These are phyloP conservation scores for Vitis amurensis DNA, from an alignment of 164 flowering plant species.

Conservation along the genomic window DNA sequence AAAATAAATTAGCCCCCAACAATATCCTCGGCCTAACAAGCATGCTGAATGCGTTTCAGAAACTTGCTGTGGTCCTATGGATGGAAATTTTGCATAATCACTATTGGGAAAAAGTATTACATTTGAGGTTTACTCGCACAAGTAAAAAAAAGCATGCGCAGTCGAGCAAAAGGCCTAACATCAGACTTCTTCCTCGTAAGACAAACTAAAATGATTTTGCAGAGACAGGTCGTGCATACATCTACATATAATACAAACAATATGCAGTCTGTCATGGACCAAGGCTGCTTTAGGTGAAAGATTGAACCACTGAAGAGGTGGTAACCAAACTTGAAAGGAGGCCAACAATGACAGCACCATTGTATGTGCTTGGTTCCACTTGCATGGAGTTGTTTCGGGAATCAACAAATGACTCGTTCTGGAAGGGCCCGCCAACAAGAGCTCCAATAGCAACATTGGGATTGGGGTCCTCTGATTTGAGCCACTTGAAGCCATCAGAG, in stretches of 20 bases:
- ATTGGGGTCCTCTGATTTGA: conserved; percentile 57
- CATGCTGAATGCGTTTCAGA: no score
- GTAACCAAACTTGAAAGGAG: conserved; percentile 84
- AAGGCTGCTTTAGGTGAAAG: conserved; percentile 46
- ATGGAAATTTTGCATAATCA: no score
- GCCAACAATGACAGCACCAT: conserved; percentile 73
- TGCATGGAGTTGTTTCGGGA: conserved; percentile 81
- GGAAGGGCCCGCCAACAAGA: conserved; percentile 89
- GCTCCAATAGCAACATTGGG: conserved; percentile 85
- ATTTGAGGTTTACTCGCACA: neutral
- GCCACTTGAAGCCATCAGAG: conserved; percentile 71
- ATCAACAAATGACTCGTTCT: conserved; percentile 68
- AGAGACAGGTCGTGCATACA: neutral
- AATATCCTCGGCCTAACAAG: no score
- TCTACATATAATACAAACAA: conserved; percentile 14
- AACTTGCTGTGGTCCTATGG: no score
- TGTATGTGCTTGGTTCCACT: conserved; percentile 84
- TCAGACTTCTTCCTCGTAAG: neutral
- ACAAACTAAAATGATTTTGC: neutral
- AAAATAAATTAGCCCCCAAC: no score
- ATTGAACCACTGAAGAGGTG: conserved; percentile 66
- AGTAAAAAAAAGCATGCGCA: neutral
- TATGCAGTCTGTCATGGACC: conserved; percentile 2
- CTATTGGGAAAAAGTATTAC: no score
- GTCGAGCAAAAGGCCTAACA: neutral